Conservation (phyloP, 305 asterid species). For the Fraxinus xanthoxyloides region DNA sequence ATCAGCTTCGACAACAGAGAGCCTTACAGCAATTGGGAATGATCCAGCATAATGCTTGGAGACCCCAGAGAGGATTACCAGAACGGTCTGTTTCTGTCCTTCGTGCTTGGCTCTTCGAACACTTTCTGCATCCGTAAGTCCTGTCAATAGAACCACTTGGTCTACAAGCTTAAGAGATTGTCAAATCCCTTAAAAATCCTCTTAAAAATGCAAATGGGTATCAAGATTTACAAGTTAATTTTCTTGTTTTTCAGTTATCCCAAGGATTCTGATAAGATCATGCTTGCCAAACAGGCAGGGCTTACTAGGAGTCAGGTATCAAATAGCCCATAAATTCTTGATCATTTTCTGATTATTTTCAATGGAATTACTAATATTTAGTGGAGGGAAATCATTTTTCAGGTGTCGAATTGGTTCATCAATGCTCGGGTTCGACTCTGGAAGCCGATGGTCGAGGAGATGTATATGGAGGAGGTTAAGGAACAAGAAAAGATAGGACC, state of each 20-base stretch:
- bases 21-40: slow-evolving; percentile 92
- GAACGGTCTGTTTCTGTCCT: slow-evolving; percentile 88
- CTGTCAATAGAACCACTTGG: not conserved
- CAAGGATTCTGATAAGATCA: slow-evolving; percentile 86
- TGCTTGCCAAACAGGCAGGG: slow-evolving; percentile 95
- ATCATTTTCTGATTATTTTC: not conserved
- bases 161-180: not conserved
- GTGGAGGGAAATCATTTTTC: not conserved
- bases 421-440: slow-evolving; percentile 89
- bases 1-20: slow-evolving; percentile 77
- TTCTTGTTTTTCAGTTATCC: slow-evolving; percentile 56
- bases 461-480: slow-evolving; percentile 79
- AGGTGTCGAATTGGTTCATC: slow-evolving; percentile 93
- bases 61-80: slow-evolving; percentile 95
- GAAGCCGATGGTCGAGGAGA: slow-evolving; percentile 98
- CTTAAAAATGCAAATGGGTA: not conserved
- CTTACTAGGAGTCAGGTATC: slow-evolving; percentile 92
- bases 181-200: not conserved
- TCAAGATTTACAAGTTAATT: not conserved
- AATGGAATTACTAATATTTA: not conserved
- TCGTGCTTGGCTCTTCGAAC: slow-evolving; percentile 96
- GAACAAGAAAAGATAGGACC: slow-evolving; percentile 64
- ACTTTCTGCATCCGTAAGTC: slow-evolving; percentile 92
- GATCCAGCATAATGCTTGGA: slow-evolving; percentile 97
- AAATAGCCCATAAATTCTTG: slow-evolving; percentile 1